Percentiles rank a stretch among this genome's conserved stretches.
Evolutionary conservation across 2,329 filamentous ascomycete genomes (phyloP).

Genomic region (Stagonosporopsis tanaceti): DNA sequence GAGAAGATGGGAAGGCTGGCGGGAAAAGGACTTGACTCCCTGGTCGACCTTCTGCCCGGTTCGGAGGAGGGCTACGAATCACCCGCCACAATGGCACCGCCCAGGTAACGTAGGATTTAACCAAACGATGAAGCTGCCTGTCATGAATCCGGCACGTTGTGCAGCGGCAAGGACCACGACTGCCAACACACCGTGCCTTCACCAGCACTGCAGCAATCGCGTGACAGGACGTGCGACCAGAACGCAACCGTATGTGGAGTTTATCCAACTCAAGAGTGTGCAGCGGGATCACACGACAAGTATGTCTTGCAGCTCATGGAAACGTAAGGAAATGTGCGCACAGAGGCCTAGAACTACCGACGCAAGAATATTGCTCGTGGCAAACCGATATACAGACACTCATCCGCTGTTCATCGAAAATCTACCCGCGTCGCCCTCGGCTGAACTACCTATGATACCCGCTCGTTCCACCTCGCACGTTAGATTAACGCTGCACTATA

Average conservation of each 20-base stretch:
- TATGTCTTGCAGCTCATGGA: background rate
- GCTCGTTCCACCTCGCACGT: conserved; percentile 1
- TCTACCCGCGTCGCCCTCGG: background rate
- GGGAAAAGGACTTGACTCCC: background rate
- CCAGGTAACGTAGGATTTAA: background rate
- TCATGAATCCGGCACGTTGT: too few relatives aligned
- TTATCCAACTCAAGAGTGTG: background rate
- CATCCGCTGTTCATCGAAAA: background rate
- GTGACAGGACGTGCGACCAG: background rate
- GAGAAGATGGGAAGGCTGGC: background rate
- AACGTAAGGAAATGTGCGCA: background rate
- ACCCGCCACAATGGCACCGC: too few relatives aligned
- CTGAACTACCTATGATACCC: conserved; percentile 1
- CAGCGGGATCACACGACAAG: background rate
- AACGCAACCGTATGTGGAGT: background rate
- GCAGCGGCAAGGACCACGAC: background rate
- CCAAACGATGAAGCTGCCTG: background rate
- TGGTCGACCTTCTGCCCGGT: background rate
- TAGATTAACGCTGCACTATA: conserved; percentile 7
- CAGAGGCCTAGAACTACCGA: background rate
- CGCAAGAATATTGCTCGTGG: background rate
- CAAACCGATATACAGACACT: background rate
- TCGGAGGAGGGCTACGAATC: background rate
- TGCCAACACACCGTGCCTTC: background rate
- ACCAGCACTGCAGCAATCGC: background rate